Evolutionary conservation across 1,284 basidiomycete species (phyloP), one percentile per base, ranked within the genome.

Genomic region (Rhizoctonia solani): DNA sequence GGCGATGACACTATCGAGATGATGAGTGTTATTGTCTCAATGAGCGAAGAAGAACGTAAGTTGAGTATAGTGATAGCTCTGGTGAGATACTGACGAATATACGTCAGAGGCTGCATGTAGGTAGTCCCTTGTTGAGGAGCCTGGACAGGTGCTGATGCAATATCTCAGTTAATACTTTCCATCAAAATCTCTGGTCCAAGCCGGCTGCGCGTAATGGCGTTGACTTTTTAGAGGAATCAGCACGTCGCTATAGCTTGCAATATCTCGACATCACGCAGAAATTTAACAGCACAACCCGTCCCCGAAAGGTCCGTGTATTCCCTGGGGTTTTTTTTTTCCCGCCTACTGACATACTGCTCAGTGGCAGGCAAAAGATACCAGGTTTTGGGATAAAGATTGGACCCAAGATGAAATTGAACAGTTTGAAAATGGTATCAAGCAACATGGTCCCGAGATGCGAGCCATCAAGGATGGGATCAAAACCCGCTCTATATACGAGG

Each of bases 211-310:
- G 79, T 27, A 79, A 78, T 53, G 85, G 79, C 70, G 85, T 92
- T n/a, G 90, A 92, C 76, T 92, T 87, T 85, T 76, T 91, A 27
- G 88, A 87, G 1, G 90, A 92, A 74, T 84, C 84, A 21, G 81
- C 87, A 41, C 84, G 82, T 65, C 84, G 87, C 27, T 84, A 87
- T 70, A 65, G 49, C 87, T 88, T 14, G 85, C 87, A 55, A 85
- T 87, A 56, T 82, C 83, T 69, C 19, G 37, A 23, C 4, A 37
- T 53, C 16, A 53, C 47, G 4, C 37, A 65, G 21, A 47, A 49
- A 4, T 42, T 5, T 25, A 65, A 32, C 21, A 19, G 37, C 14
- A 59, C 65, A 8, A 69, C 63, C 9, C 56, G 70, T n/a, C 49
- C 66, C n/a, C 70, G 70, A 4, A 69, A 68, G 61, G 70, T 71